Base-by-base conservation (phyloP, 306 rosid genomes). In the Castanea mollissima region DNA sequence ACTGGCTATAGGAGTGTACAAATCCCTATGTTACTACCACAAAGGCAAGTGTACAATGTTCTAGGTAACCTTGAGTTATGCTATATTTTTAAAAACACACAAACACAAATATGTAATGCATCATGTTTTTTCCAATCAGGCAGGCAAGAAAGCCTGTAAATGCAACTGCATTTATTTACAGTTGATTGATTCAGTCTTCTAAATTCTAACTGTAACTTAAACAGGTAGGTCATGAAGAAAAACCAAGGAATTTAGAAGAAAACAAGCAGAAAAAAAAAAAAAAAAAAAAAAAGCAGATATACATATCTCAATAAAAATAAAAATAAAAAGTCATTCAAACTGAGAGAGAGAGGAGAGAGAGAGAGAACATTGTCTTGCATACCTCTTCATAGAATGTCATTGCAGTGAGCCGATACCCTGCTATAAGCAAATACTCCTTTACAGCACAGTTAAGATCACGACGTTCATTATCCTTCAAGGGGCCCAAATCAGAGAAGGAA, bases 371-470 rank as follows among this genome's bases (percentile, higher is more conserved):
- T 11, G 51, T 67, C 69, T 75, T 59, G 63, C 88, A 83, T 85
- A 89, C 99, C 96, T 95, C 99, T 84, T 95, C 99, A 81, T 90
- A 95, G 88, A 95, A 93, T 35, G 99, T 95, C 99, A 95, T 91
- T 79, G 97, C 99, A 71, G 99, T 93, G 55, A 95, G 94, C 81
- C 97, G 94, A 80, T 95, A 95, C 23, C 99, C 99, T 13, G 99
- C 99, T 55, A 89, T 41, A 63, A 95, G 97, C 87, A 95, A 88
- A 83, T 95, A 95, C 87, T 95, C 97, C 87, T 95, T 95, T 71
- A 95, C 90, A 20, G 98, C 99, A 82, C 97, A 91, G 78, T 95
- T 93, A 72, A 95, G 96, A 90, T 95, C 97, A 74, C 46, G 86
- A 23, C 97, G 97, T 68, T 95, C 99, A 57, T 80, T 79, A 54